phyloP scores from a whole-genome alignment of 208 protist genomes.

The Phytomonas sp. region DNA sequence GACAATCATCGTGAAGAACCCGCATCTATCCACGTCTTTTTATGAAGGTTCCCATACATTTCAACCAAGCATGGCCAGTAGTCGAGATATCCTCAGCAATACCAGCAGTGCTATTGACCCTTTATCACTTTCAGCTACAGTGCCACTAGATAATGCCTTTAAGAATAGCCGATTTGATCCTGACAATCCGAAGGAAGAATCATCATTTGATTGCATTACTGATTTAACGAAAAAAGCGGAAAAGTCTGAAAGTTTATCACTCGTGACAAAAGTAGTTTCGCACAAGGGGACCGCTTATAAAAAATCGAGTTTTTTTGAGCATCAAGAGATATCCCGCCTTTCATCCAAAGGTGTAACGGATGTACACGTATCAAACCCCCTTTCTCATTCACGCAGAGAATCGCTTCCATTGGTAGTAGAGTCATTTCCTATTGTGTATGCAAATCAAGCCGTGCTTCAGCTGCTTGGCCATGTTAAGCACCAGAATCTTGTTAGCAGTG shows the following conservation, averaged over 20 bases:
- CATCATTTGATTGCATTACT: neutral
- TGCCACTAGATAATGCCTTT: neutral
- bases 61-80: neutral
- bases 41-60: neutral
- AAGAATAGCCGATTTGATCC: neutral
- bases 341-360: neutral
- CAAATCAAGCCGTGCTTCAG: neutral
- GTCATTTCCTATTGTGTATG: neutral
- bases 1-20: neutral
- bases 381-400: neutral
- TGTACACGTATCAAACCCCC: neutral
- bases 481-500: neutral
- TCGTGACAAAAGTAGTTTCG: neutral
- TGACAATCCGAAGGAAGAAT: neutral
- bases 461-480: neutral
- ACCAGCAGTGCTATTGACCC: neutral
- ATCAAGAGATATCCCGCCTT: neutral
- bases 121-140: neutral
- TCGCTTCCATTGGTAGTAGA: neutral
- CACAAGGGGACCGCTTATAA: neutral
- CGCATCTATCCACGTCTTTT: neutral
- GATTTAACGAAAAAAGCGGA: neutral
- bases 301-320: neutral
- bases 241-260: neutral
- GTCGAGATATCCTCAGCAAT: neutral